A percentile compares a stretch with the other conserved stretches of the same genome.
These are phyloP conservation scores for Aspergillus novoparasiticus DNA, from an alignment of 2,329 filamentous ascomycete genomes.

Conservation along the genomic window DNA sequence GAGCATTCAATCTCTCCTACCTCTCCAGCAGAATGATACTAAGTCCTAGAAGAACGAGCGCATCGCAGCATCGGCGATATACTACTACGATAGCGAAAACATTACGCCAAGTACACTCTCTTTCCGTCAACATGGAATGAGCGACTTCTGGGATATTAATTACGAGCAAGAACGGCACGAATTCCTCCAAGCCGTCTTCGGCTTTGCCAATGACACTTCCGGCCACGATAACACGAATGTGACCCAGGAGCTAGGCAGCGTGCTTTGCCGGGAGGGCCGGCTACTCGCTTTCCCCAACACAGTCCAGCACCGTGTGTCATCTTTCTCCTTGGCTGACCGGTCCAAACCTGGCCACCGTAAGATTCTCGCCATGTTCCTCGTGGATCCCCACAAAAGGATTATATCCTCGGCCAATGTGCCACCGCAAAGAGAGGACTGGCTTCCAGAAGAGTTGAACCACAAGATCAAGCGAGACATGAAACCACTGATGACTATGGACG, in stretches of 20 bases:
- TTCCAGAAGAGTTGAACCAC: slow-evolving; percentile 27
- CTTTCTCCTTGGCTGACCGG: slow-evolving; percentile 54
- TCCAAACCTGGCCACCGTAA: slow-evolving; percentile 58
- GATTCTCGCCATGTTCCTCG: slow-evolving; percentile 60
- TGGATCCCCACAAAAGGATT: slow-evolving; percentile 58
- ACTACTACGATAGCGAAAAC: slow-evolving; percentile 66
- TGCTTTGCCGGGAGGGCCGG: slow-evolving; percentile 3
- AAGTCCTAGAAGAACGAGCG: slow-evolving; percentile 54
- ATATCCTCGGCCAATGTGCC: slow-evolving; percentile 56
- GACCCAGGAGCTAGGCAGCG: slow-evolving; percentile 11
- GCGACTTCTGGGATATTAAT: background rate
- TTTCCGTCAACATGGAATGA: slow-evolving; percentile 48
- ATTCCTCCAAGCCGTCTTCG: slow-evolving; percentile 6
- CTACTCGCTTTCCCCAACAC: slow-evolving; percentile 17
- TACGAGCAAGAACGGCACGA: background rate
- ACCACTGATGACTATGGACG: slow-evolving; percentile 35
- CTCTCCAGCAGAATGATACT: too few species aligned
- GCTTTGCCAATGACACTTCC: background rate
- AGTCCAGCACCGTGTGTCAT: slow-evolving; percentile 54
- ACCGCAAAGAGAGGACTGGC: slow-evolving; percentile 52
- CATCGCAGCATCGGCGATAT: slow-evolving; percentile 65
- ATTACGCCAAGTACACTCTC: slow-evolving; percentile 56
- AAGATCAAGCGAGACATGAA: too few species aligned
- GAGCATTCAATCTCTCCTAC: too few species aligned
- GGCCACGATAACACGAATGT: slow-evolving; percentile 15